Evolutionary conservation across 345 rosid species (phyloP), one percentile per base, ranked within the genome.

Genomic region (Corymbia maculata): DNA sequence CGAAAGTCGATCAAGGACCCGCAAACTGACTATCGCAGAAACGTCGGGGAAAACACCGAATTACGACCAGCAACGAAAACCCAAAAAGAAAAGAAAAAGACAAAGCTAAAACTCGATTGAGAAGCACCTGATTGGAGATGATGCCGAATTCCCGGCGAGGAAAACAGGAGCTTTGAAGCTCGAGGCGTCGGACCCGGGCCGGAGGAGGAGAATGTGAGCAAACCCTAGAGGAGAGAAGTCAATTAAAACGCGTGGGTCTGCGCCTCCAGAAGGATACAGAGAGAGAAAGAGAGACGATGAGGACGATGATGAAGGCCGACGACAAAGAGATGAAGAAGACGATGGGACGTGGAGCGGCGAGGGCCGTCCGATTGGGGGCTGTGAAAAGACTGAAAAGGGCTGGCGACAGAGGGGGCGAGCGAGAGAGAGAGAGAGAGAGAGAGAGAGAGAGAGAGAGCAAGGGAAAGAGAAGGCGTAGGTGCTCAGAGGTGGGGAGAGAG

Each of bases 351-450:
- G 97, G 97, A 91, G 51, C 55, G 85, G 88, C 52, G 88, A 57
- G 93, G 92, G 90, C 94, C 97, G 96, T 96, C 93, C 90, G 97
- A 92, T 94, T 59, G 84, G 82, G 52, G 86, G 52, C 49, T 15
- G 24, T 70, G 87, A 92, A 95, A 96, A 94, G 90, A 97, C 95
- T 96, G 53, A 93, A 96, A 95, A 94, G 92, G 98, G 96, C 90
- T 91, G 90, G 75, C 44, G 24, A 82, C 32, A 55, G 51, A 85
- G 45, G 32, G 16, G 30, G 64, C 30, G n/a, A 80, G 17, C 36
- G 52, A 75, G 53, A 86, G 85, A 80, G 91, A 61, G 68, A 61
- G 68, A 30, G 11, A 30, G 68, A 61, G 53, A 51, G 52, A 51
- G 52, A 51, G 53, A 52, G 53, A 52, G 66, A 59, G 66, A 5